phyloP scores from a whole-genome alignment of 352 stramenopile genomes.

The Globisporangium lucens region DNA sequence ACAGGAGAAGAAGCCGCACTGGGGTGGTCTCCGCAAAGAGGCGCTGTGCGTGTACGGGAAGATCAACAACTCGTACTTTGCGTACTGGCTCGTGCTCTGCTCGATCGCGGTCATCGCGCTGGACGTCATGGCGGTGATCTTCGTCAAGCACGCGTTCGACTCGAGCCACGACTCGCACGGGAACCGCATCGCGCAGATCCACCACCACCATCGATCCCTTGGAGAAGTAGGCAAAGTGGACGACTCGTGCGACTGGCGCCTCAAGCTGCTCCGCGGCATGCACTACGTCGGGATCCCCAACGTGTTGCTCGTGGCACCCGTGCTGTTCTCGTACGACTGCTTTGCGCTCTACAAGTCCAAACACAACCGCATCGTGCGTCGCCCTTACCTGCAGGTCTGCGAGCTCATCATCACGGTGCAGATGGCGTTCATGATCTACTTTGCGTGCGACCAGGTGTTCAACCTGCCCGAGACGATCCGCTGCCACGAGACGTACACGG shows the following conservation, averaged over 20 bases:
- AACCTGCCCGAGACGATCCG: conserved; percentile 44
- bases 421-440: conserved; percentile 59
- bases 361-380: conserved; percentile 58
- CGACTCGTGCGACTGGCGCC: conserved; percentile 30
- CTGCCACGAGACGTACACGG: conserved; percentile 32
- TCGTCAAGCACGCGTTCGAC: conserved; percentile 33
- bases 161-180: conserved; percentile 15
- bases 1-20: not conserved
- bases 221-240: conserved; percentile 9
- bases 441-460: conserved; percentile 38
- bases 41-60: conserved; percentile 29
- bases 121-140: conserved; percentile 35
- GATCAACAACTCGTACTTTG: conserved; percentile 72
- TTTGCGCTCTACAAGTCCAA: conserved; percentile 52
- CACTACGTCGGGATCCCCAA: conserved; percentile 52
- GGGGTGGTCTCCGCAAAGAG: not conserved
- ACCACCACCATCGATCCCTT: conserved; percentile 7
- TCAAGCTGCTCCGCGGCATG: conserved; percentile 40
- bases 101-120: conserved; percentile 47
- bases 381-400: conserved; percentile 63
- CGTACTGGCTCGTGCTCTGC: conserved; percentile 59
- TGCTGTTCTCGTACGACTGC: conserved; percentile 45
- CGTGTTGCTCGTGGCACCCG: conserved; percentile 50
- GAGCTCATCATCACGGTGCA: conserved; percentile 58
- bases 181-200: not conserved